Evolutionary conservation across 495 filamentous ascomycete genomes (phyloP), one percentile per base, ranked within the genome.

Genomic region (Aspergillus ellipticus): DNA sequence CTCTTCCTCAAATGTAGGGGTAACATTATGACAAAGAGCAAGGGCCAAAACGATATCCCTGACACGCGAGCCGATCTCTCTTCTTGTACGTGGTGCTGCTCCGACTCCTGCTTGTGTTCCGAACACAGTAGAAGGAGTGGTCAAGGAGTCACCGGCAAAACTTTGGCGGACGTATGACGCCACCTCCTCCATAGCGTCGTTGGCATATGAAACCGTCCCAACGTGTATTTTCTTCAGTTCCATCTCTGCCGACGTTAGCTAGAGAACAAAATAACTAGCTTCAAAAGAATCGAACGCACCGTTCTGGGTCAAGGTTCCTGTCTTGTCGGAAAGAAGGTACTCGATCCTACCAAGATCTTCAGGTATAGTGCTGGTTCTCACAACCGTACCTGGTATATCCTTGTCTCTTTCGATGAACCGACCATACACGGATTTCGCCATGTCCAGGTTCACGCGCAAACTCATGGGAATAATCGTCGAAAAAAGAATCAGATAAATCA

Each of bases 151-250:
- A 31, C 77, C 68, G 6, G 84, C 78, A 66, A 97, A 95, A 24
- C 83, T 88, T 65, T 96, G 92, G 57, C 78, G 83, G 43, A 97
- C 81, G 63, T 94, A 96, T 0, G 89, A 85, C 33, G 83, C 72
- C 9, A 99, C 95, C 67, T 97, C 95, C 55, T 97, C 94, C 95
- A 97, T 97, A 3, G 94, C 92, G 68, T 99, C 95, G 59, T 93
- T 94, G 20, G 92, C 95, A 64, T 97, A 99, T 0, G 92, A 96
- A 3, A 97, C 95, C 19, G 94, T 97, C 1, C 95, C 95, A 55
- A 99, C 90, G 63, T 97, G 95, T 24, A 97, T 92, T 71, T 97
- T 99, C 65, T 92, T 96, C 79, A 99, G 82, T 70, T 96, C 94
- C 93, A 97, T 97, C 61, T 97, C 90, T 83, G 46, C 13, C 53